Conservation (phyloP, 768 basidiomycete species). For the Mycena vulgaris region DNA sequence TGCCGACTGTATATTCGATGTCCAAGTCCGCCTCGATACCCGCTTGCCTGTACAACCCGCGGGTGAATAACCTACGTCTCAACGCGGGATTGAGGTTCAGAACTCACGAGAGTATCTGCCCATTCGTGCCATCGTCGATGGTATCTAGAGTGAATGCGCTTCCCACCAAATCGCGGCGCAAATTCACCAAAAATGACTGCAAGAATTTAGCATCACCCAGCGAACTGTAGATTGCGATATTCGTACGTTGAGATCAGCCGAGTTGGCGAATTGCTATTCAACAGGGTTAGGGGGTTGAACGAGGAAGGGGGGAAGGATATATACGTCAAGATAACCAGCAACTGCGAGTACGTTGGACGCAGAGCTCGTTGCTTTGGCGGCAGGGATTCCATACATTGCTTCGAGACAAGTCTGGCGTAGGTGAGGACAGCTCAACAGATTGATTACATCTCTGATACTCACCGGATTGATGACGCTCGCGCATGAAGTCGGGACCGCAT, state of each 20-base stretch:
- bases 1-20: constrained; percentile 56
- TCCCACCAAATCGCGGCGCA: constrained; percentile 11
- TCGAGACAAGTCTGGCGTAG: constrained; percentile 12
- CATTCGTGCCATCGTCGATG: constrained; percentile 44
- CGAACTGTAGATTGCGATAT: neutral
- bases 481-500: constrained; percentile 8
- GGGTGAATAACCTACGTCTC: neutral
- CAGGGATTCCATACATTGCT: constrained; percentile 18
- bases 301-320: neutral
- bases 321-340: constrained; percentile 45
- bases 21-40: constrained; percentile 57
- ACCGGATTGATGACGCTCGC: constrained; percentile 10
- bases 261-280: constrained; percentile 26
- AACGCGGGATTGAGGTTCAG: neutral
- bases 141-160: constrained; percentile 38
- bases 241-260: neutral
- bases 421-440: neutral
- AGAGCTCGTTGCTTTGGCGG: constrained; percentile 3
- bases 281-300: neutral
- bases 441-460: neutral
- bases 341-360: constrained; percentile 48
- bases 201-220: neutral
- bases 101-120: constrained; percentile 38
- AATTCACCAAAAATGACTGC: neutral
- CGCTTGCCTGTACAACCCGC: constrained; percentile 13